Evolutionary conservation across 1,284 basidiomycete species (phyloP), one percentile per base, ranked within the genome.

Genomic region (Papiliotrema laurentii): DNA sequence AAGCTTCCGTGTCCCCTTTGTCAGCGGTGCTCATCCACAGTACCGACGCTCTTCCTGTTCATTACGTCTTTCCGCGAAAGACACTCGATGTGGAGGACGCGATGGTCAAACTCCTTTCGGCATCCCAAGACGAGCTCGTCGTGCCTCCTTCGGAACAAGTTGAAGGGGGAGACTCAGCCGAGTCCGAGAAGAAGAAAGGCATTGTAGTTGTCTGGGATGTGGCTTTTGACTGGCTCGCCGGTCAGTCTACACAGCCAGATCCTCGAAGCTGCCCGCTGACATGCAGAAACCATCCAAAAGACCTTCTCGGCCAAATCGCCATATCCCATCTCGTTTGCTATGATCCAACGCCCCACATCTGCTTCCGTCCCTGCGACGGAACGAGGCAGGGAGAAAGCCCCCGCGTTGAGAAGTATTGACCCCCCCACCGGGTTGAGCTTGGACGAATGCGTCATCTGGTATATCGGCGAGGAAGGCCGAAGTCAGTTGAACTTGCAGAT

Each of bases 401-500:
- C 66, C 4, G 64, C 68, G 7, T 48, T 75, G 27, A 58, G 74
- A 14, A 47, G 52, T 2, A 59, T 70, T 47, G 51, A 60, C 7
- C 64, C 71, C 1, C 73, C 74, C 0, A 31, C 49, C 0, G 71
- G 68, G 2, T 34, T 74, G n/a, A 49, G 41, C 5, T 54, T 74
- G 22, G 51, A 58, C 22, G 70, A 76, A 35, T 75, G 69, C 46
- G 61, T 68, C 1, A 80, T 93, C 36, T 75, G 93, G 44, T 97
- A 93, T 68, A 77, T 97, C 31, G 94, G 94, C 1, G 78, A 80
- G 18, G 89, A 97, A 68, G 86, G 83, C 46, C 79, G 93, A 5
- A 80, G 81, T 0, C 77, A 97, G 34, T 87, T 88, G 16, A 97
- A 97, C 60, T 69, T 97, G 3, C 78, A 97, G 35, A 84, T 96